Evolutionary conservation across 2,329 filamentous ascomycete species (phyloP).

Genomic region (Fusarium abutilonis): DNA sequence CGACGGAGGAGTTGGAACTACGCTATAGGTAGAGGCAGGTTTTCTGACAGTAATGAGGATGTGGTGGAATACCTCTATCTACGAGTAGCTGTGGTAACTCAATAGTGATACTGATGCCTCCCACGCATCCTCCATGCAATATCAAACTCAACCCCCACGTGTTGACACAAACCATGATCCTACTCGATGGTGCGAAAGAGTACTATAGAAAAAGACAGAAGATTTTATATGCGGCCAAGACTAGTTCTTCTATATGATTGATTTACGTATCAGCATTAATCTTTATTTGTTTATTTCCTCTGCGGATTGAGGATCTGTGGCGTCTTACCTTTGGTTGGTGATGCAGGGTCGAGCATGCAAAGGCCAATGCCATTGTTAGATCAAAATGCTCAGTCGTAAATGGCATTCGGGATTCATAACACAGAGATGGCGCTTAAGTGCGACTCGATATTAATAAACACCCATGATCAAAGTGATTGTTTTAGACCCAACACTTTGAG

Average conservation of each 20-base stretch:
- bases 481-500: too few species aligned
- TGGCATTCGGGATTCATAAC: neutral
- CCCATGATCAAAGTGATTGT: too few species aligned
- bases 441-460: slow-evolving; percentile 1
- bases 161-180: slow-evolving; percentile 16
- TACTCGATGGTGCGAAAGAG: slow-evolving; percentile 6
- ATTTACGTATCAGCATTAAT: neutral
- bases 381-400: too few species aligned
- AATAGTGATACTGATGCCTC: neutral
- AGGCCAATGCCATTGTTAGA: neutral
- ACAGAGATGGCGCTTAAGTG: neutral
- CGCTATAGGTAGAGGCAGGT: slow-evolving; percentile 22
- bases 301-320: neutral
- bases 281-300: neutral
- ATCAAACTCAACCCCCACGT: slow-evolving; percentile 22
- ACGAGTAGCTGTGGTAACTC: slow-evolving; percentile 3
- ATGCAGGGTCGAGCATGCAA: neutral
- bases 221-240: slow-evolving; percentile 9
- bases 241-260: neutral
- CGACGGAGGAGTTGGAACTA: slow-evolving; percentile 21
- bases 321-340: slow-evolving; percentile 8
- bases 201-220: slow-evolving; percentile 6
- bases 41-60: slow-evolving; percentile 9
- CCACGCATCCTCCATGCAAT: slow-evolving; percentile 12
- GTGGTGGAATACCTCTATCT: slow-evolving; percentile 10